Base-by-base conservation (phyloP, 768 basidiomycete genomes). In the Russula sp. region DNA sequence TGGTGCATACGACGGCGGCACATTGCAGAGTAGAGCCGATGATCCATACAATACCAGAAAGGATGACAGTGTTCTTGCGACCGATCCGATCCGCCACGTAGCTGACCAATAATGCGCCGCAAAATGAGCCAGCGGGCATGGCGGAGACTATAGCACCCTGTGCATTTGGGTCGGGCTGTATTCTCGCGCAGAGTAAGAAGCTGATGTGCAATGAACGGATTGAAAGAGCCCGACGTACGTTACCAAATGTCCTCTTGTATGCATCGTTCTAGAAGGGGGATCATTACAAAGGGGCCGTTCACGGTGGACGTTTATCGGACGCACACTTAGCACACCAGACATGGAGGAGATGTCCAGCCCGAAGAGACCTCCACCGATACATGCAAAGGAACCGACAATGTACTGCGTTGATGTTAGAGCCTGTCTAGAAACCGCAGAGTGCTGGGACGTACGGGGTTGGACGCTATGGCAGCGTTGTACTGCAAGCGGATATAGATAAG, bases 261-360 rank as follows among this genome's bases (percentile, higher is more conserved):
- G 73, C 71, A 41, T 73, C 62, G 56, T 75, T 75, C 72, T 74
- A 56, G 60, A 53, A 55, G 20, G 43, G n/a, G 20, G 5, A 53
- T 42, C 5, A 56, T 36, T 13, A 57, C n/a, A 48, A 7, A 53
- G 38, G 16, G 54, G 14, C 10, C 29, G 25, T 6, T 50, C 29
- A 14, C 39, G 13, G 11, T 7, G 36, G 10, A 34, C 20, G 25
- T 48, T n/a, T 6, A 50, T 29, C 29, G 20, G 32, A 70, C 75
- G 62, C 66, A 83, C 82, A 58, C 71, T 85, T 66, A 89, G 73
- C 55, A 89, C 86, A 8, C 84, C 87, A 54, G 87, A 86, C 87
- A 89, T 89, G 69, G 86, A 89, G 68, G 87, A 86, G 69, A 90
- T 88, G 77, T 90, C 88, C 75, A 90, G 71, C 71, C 88, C 88